These are phyloP conservation scores for Colletotrichum caudatum DNA, from an alignment of 2,329 filamentous ascomycete genomes.

Conservation along the genomic window DNA sequence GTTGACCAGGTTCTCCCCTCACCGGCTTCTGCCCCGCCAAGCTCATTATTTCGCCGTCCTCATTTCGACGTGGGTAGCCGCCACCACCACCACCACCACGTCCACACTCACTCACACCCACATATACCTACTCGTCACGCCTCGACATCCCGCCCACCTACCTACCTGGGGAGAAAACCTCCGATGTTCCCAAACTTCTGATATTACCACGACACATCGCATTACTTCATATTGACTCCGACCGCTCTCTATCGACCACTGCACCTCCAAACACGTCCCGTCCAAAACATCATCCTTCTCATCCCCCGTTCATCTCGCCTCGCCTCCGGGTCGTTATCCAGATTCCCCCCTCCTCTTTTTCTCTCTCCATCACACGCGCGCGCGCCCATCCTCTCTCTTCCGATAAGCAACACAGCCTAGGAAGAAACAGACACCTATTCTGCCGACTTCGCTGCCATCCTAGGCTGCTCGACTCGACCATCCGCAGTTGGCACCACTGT, in stretches of 20 bases:
- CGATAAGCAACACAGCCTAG: background rate
- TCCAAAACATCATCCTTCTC: conserved; percentile 24
- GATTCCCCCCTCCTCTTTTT: background rate
- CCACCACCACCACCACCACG: conserved; percentile 1
- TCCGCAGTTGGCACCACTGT: conserved; percentile 27
- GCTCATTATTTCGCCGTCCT: conserved; percentile 17
- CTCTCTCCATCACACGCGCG: background rate
- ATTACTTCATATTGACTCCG: conserved; percentile 38
- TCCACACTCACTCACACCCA: background rate
- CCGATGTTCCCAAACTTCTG: conserved; percentile 24
- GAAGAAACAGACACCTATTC: background rate
- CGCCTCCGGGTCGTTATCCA: background rate
- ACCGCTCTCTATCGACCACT: conserved; percentile 20
- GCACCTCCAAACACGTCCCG: background rate
- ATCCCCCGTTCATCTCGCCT: conserved; percentile 4
- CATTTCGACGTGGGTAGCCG: conserved; percentile 11
- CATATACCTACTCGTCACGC: background rate
- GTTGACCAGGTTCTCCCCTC: conserved; percentile 39
- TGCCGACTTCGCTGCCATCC: conserved; percentile 4
- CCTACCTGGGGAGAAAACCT: background rate
- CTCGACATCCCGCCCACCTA: conserved; percentile 1
- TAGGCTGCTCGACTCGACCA: conserved; percentile 8
- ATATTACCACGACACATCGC: conserved; percentile 22
- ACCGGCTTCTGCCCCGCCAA: conserved; percentile 29
- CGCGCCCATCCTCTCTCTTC: background rate